phyloP scores from a whole-genome alignment of 2,329 filamentous ascomycete genomes.

The Cytospora paraplurivora region DNA sequence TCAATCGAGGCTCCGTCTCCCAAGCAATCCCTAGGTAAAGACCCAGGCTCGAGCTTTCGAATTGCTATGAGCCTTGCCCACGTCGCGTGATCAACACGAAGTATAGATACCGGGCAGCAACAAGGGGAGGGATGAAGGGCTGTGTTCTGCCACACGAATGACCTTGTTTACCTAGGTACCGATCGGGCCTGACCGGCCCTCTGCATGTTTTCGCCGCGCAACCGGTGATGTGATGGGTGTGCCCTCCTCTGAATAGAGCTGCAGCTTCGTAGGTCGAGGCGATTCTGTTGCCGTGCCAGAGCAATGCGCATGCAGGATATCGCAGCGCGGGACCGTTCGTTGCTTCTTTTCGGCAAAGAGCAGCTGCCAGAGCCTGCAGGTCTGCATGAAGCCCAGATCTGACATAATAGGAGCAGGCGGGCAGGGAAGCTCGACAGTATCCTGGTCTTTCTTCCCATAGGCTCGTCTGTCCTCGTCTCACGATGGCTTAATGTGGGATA shows the following conservation, averaged over 20 bases:
- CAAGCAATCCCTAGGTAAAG: slow-evolving; percentile 1
- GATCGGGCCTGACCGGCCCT: neutral
- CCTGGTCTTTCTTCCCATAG: neutral
- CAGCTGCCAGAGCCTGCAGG: slow-evolving; percentile 16
- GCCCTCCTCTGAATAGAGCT: neutral
- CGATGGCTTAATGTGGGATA: slow-evolving; percentile 3
- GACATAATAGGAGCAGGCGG: slow-evolving; percentile 12
- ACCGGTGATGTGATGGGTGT: neutral
- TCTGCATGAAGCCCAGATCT: slow-evolving; percentile 12
- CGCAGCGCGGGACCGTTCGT: slow-evolving; percentile 1
- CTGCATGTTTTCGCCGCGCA: neutral
- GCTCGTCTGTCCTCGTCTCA: slow-evolving; percentile 13
- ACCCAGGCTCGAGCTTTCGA: neutral
- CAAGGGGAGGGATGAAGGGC: too few species aligned
- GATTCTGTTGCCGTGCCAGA: slow-evolving; percentile 20
- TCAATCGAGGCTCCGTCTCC: slow-evolving; percentile 3
- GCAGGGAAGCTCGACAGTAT: neutral
- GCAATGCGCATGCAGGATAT: slow-evolving; percentile 6
- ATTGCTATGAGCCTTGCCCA: neutral
- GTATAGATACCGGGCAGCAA: neutral
- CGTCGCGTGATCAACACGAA: neutral
- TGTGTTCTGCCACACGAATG: neutral
- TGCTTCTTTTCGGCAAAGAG: slow-evolving; percentile 11
- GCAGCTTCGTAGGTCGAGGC: neutral
- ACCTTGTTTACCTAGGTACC: neutral